Evolutionary conservation across 2,329 filamentous ascomycete genomes (phyloP).

Genomic region (Decorospora gaudefroyi): DNA sequence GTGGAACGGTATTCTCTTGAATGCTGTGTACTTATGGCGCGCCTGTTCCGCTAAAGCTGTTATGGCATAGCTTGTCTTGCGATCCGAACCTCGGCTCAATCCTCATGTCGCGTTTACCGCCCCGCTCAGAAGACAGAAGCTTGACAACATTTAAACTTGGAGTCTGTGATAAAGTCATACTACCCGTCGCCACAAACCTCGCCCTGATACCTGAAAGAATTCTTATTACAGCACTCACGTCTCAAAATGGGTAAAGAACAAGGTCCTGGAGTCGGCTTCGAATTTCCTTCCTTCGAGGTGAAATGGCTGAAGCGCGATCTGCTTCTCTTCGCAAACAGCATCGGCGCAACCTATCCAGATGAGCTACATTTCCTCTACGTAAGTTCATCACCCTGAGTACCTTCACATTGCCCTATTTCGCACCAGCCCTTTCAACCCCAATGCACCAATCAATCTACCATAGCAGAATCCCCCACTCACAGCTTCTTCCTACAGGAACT

Average conservation of each 20-base stretch:
- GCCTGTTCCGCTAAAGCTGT: conserved; percentile 6
- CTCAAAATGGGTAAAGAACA: conserved; percentile 40
- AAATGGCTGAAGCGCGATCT: conserved; percentile 87
- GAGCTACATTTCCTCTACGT: conserved; percentile 94
- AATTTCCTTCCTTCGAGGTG: conserved; percentile 76
- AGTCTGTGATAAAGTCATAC: background rate
- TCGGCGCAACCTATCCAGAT: conserved; percentile 75
- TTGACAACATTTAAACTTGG: conserved; percentile 8
- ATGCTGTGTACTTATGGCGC: background rate
- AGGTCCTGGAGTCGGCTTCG: conserved; percentile 68
- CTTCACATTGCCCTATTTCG: too few relatives aligned
- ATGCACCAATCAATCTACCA: background rate
- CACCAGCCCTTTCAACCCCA: too few relatives aligned
- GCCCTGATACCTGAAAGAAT: background rate
- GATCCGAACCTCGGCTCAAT: conserved; percentile 43
- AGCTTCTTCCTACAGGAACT: conserved; percentile 66
- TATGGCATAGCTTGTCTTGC: conserved; percentile 16
- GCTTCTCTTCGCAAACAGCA: conserved; percentile 86
- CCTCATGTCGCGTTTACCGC: conserved; percentile 30
- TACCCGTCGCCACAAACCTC: background rate
- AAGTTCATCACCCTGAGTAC: conserved; percentile 38
- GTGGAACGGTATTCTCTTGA: too few relatives aligned
- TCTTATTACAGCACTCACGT: background rate
- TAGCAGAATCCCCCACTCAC: background rate
- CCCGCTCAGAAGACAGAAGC: conserved; percentile 29